Evolutionary conservation across 2,329 filamentous ascomycete species (phyloP).

Genomic region (Xylariales sp.): DNA sequence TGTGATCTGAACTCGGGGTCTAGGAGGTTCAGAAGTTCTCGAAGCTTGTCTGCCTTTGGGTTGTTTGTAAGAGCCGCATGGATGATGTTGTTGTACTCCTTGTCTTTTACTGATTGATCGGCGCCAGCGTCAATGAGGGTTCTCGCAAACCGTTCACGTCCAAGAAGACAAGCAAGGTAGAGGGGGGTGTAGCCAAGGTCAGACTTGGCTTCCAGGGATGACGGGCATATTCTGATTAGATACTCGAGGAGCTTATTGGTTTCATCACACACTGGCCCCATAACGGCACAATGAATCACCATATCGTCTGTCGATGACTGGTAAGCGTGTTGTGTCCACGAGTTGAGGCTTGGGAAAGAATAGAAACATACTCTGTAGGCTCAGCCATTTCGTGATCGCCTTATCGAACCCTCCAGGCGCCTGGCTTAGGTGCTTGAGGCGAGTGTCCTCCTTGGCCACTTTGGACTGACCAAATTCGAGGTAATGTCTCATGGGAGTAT

Average conservation of each 20-base stretch:
- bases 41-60: conserved; percentile 31
- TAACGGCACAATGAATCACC: conserved; percentile 62
- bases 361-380: conserved; percentile 54
- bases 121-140: conserved; percentile 64
- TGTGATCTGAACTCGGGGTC: conserved; percentile 50
- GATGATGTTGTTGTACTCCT: conserved; percentile 60
- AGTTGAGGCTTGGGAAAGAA: too few species aligned
- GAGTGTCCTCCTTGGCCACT: conserved; percentile 54
- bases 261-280: conserved; percentile 33
- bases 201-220: conserved; percentile 58
- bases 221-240: conserved; percentile 57
- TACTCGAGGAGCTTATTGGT: conserved; percentile 59
- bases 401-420: conserved; percentile 59
- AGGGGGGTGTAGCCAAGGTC: conserved; percentile 61
- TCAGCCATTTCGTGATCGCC: conserved; percentile 59
- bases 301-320: conserved; percentile 50
- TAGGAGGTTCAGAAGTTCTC: conserved; percentile 52
- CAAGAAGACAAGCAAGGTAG: conserved; percentile 57
- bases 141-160: conserved; percentile 50
- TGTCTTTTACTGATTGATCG: conserved; percentile 62
- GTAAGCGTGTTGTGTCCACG: too few species aligned
- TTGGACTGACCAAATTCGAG: conserved; percentile 60
- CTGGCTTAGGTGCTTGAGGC: conserved; percentile 57
- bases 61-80: conserved; percentile 47
- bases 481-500: conserved; percentile 64